These are phyloP conservation scores for Coemansia guatemalensis DNA, from an alignment of 192 early-diverging fungal genomes.

Conservation along the genomic window DNA sequence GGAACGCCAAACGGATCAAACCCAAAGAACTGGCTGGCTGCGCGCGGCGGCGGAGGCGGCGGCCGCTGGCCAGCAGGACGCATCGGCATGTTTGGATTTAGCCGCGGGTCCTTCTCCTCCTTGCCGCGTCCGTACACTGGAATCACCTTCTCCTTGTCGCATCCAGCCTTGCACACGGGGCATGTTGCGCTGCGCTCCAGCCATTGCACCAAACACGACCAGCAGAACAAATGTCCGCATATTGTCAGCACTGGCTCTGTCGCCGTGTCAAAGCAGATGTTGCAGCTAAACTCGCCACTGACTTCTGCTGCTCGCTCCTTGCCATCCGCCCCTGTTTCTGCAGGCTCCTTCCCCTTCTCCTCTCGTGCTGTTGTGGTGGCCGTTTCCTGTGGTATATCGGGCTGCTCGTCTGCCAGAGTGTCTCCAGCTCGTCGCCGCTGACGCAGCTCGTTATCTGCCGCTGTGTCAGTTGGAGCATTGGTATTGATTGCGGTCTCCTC, in stretches of 20 bases:
- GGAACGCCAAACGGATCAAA: constrained; percentile 60
- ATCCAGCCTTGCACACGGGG: constrained; percentile 84
- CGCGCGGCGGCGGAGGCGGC: constrained; percentile 64
- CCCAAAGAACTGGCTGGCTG: constrained; percentile 57
- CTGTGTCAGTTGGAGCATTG: too few relatives aligned
- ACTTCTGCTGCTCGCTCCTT: constrained; percentile 1
- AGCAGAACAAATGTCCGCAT: constrained; percentile 81
- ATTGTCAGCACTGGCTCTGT: constrained; percentile 72
- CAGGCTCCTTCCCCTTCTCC: constrained; percentile 15
- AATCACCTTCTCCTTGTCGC: constrained; percentile 80
- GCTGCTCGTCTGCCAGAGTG: neutral
- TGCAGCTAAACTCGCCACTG: constrained; percentile 49
- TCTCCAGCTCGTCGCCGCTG: constrained; percentile 15
- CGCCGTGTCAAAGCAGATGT: constrained; percentile 71
- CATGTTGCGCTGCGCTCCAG: constrained; percentile 75
- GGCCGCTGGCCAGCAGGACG: constrained; percentile 80
- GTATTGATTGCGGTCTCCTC: too few relatives aligned
- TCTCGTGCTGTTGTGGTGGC: constrained; percentile 5
- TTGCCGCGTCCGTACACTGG: constrained; percentile 80
- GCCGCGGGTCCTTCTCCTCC: constrained; percentile 70
- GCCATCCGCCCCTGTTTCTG: neutral
- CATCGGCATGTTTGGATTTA: constrained; percentile 57
- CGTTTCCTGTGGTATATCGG: neutral
- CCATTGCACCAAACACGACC: constrained; percentile 76
- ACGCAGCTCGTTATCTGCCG: constrained; percentile 1